Conservation (phyloP, 1,284 basidiomycete species). For the Ustilago loliicola region DNA sequence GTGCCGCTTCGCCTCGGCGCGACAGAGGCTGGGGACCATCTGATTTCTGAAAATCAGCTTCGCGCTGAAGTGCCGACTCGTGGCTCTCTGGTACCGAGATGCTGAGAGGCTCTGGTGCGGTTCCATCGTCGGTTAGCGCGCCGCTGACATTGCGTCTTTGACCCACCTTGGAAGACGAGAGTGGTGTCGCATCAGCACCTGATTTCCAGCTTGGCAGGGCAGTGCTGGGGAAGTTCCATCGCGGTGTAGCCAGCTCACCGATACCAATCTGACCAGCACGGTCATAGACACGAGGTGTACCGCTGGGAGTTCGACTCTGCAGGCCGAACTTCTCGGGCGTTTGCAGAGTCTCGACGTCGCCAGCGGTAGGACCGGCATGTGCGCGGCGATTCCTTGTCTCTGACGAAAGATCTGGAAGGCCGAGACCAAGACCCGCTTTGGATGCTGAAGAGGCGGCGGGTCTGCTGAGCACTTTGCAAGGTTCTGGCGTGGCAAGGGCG, state of each 20-base stretch:
- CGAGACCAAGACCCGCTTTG: constrained; percentile 49
- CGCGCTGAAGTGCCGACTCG: constrained; percentile 17
- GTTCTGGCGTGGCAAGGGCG: constrained; percentile 45
- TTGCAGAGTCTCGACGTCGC: constrained; percentile 23
- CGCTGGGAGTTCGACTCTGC: constrained; percentile 26
- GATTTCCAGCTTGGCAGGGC: constrained; percentile 32
- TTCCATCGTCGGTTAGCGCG: constrained; percentile 45
- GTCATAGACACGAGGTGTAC: constrained; percentile 74
- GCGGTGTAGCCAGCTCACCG: constrained; percentile 95
- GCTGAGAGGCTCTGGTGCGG: constrained; percentile 26
- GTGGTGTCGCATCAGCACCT: constrained; percentile 24
- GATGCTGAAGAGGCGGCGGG: constrained; percentile 14
- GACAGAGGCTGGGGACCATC: constrained; percentile 13
- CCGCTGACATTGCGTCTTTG: constrained; percentile 42
- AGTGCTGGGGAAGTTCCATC: constrained; percentile 76
- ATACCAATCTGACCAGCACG: constrained; percentile 89
- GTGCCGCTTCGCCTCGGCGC: constrained; percentile 26
- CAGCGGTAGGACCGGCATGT: background rate
- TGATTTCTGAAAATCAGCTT: constrained; percentile 10
- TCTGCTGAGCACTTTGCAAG: constrained; percentile 31
- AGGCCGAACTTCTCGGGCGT: constrained; percentile 52
- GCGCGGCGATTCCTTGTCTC: constrained; percentile 19
- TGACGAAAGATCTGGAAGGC: constrained; percentile 38
- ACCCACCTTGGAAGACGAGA: constrained; percentile 23
- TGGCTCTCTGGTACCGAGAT: constrained; percentile 26